Evolutionary conservation across 177 flowering plant species (phyloP).

Genomic region (Tripterygium wilfordii): DNA sequence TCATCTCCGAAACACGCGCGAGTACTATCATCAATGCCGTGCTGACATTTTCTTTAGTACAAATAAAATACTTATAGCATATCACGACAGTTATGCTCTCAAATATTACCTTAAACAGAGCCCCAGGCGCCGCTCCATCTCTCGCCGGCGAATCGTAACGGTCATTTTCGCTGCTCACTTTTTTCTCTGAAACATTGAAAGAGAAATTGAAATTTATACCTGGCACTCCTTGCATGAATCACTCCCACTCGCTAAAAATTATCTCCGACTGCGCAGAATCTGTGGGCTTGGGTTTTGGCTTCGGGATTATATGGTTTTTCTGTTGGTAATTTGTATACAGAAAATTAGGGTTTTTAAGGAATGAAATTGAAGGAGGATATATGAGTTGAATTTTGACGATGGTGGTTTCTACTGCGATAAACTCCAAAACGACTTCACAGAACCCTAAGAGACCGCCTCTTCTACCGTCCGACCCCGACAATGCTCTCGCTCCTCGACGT

Average conservation of each 20-base stretch:
- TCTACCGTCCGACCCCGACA: constrained; percentile 43
- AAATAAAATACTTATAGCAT: too few species aligned
- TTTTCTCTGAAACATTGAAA: constrained; percentile 10
- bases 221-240: not conserved
- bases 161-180: constrained; percentile 21
- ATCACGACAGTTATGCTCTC: constrained; percentile 33
- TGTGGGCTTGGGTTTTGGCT: too few species aligned
- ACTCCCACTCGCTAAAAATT: not conserved
- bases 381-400: constrained; percentile 18
- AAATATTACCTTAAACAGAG: constrained; percentile 22
- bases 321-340: not conserved
- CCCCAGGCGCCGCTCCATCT: constrained; percentile 5
- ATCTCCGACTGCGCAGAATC: too few species aligned
- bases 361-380: constrained; percentile 15
- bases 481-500: constrained; percentile 28
- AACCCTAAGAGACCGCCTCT: constrained; percentile 41
- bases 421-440: constrained; percentile 21
- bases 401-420: constrained; percentile 38
- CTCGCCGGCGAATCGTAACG: constrained; percentile 29
- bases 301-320: too few species aligned
- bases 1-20: too few species aligned
- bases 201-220: not conserved
- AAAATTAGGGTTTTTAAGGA: constrained; percentile 1
- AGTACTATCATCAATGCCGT: too few species aligned
- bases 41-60: too few species aligned